Base-by-base conservation (phyloP, 352 stramenopile genomes). In the Phytophthora sp. region DNA sequence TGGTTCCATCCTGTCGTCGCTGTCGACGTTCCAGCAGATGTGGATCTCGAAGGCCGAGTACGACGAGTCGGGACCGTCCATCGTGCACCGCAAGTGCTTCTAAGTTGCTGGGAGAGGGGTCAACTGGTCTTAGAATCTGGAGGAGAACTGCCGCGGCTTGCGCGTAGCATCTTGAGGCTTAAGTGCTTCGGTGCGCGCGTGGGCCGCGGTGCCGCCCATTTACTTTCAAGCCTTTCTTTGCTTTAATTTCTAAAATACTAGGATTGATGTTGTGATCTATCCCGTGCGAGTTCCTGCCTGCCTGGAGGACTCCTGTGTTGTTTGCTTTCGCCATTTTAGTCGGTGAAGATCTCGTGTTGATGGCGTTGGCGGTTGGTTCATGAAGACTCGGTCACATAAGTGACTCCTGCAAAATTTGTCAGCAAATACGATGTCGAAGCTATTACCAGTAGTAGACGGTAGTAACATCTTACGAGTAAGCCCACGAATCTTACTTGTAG, bases 11-110 rank as follows among this genome's bases (percentile, higher is more conserved):
- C 74, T 99, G 35, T 83, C 96, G 18, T 98, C 94, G 60, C 79
- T 99, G n/a, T 97, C 94, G 51, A 98, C 96, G 50, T 99, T 99
- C 94, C 92, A 99, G 75, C 89, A 97, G 63, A 98, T 99, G 94
- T 99, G 96, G 95, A 99, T 99, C 77, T 95, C 88, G 26, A 99
- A 99, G 89, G 82, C 89, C 41, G 96, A 99, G 63, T 99, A 99
- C 77, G 96, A 99, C 54, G 97, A 99, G 45, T 94, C 85, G 60
- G 97, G 96, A 15, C 93, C 96, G 28, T 97, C 85, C 15, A 99
- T 99, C 73, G 94, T 99, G 38, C 95, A 98, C 82, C 86, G 92
- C 69, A 98, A 98, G 78, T 98, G 92, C 83, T 96, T 97, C 72
- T 98, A 94, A 95, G 56, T 30, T 62, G 27, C 8, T 43, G 9